Conservation (phyloP, 768 basidiomycete genomes). For the Suillus plorans region DNA sequence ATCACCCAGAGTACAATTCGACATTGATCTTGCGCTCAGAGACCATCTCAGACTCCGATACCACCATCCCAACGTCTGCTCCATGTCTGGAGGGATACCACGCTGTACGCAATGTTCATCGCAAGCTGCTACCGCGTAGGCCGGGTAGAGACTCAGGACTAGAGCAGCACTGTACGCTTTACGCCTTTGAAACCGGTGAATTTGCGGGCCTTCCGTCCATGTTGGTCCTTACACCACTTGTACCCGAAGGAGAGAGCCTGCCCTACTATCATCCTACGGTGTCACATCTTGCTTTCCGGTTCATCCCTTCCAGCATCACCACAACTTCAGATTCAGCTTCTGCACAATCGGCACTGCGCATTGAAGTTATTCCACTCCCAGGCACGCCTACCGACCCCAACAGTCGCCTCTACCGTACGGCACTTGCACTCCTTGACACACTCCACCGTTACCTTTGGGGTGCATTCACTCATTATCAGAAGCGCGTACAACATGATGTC, state of each 20-base stretch:
- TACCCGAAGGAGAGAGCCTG: conserved; percentile 43
- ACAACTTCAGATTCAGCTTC: conserved; percentile 20
- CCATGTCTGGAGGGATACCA: conserved; percentile 40
- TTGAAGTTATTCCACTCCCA: conserved; percentile 57
- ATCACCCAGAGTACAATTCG: conserved; percentile 93
- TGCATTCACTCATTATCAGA: conserved; percentile 75
- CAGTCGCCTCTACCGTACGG: conserved; percentile 78
- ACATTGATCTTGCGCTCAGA: conserved; percentile 88
- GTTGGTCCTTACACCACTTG: conserved; percentile 62
- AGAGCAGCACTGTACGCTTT: conserved; percentile 81
- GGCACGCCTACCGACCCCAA: conserved; percentile 46
- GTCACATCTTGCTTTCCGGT: conserved; percentile 78
- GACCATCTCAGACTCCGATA: conserved; percentile 41
- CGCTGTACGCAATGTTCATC: conserved; percentile 54
- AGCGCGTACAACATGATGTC: conserved; percentile 82
- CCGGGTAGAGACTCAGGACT: conserved; percentile 73
- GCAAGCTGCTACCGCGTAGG: conserved; percentile 73
- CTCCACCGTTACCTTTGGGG: conserved; percentile 92
- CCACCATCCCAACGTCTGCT: conserved; percentile 30
- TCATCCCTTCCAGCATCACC: conserved; percentile 38
- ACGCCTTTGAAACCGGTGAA: conserved; percentile 31
- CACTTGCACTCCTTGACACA: conserved; percentile 76
- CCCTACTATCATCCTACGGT: conserved; percentile 94
- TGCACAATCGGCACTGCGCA: conserved; percentile 38
- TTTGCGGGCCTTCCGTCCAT: conserved; percentile 29